Evolutionary conservation across 495 filamentous ascomycete species (phyloP), one percentile per base, ranked within the genome.

Genomic region (Cercophora newfieldiana): DNA sequence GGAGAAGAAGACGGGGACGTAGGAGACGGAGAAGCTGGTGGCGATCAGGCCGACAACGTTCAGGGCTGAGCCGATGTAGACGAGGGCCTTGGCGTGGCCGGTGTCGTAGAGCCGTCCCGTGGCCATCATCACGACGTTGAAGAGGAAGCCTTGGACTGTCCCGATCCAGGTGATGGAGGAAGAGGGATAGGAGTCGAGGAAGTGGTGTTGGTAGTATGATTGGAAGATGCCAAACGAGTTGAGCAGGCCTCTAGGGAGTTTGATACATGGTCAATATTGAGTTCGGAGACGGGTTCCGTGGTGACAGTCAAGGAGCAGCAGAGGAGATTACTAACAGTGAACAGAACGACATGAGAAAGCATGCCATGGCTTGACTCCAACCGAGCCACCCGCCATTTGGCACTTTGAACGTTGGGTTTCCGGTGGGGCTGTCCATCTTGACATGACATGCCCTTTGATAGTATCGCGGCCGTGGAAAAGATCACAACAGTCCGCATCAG

Each of bases 71-170:
- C 89, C 89, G 24, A 75, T 75, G 16, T 71, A 37, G 33, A 90
- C 71, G 1, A 89, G 75, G 3, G 61, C 59, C 19, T 78, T 81
- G 63, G 88, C 83, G 72, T 90, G 86, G 37, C 89, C 89, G 18
- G 79, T 79, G 68, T 91, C 88, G 66, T 89, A 89, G 1, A 89
- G 68, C 0, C 86, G 86, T 0, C 89, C 89, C 0, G 83, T 82
- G 22, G 89, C 59, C 21, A 86, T 75, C 7, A 87, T 87, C 7
- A 86, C 73, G 22, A 90, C 68, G 76, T 89, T 81, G 6, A 90
- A 77, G 3, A 91, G 80, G 69, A 88, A 89, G 0, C 84, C 83
- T 70, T 91, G 87, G 18, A 88, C 73, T 0, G 87, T 87, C 25
- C 89, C 89, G 53, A 91, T 86, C 31, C 87, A 84, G 0, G 81